Conservation (phyloP, 2,329 filamentous ascomycete species). For the Colletotrichum sp. region DNA sequence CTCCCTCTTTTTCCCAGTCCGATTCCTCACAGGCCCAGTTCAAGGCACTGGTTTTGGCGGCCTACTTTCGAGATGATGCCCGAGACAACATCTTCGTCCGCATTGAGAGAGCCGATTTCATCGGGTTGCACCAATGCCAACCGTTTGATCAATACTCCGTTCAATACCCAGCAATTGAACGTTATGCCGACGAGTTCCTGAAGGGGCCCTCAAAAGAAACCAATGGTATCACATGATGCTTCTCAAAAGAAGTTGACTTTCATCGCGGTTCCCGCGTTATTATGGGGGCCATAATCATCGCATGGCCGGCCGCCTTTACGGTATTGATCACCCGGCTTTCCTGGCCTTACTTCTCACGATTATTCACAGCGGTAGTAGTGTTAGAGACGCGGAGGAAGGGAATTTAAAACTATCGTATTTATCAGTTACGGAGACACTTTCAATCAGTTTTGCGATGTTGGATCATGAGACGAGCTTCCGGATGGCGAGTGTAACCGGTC, state of each 20-base stretch:
- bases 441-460: background rate
- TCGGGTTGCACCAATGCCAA: background rate
- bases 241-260: background rate
- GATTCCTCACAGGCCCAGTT: background rate
- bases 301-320: background rate
- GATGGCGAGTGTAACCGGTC: background rate
- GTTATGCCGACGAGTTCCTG: background rate
- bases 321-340: background rate
- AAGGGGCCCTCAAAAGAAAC: background rate
- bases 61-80: background rate
- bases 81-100: background rate
- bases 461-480: background rate
- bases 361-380: background rate
- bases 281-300: background rate
- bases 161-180: background rate
- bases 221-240: background rate
- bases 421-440: background rate
- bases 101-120: background rate
- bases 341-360: background rate
- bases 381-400: background rate
- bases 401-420: background rate
- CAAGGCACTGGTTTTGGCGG: background rate
- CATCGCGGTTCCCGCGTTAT: background rate
- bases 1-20: background rate
- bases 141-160: background rate